Percentiles rank a stretch among this genome's conserved stretches.
phyloP scores from a whole-genome alignment of 2,329 filamentous ascomycete genomes.

The Ascochyta viciae-villosae region DNA sequence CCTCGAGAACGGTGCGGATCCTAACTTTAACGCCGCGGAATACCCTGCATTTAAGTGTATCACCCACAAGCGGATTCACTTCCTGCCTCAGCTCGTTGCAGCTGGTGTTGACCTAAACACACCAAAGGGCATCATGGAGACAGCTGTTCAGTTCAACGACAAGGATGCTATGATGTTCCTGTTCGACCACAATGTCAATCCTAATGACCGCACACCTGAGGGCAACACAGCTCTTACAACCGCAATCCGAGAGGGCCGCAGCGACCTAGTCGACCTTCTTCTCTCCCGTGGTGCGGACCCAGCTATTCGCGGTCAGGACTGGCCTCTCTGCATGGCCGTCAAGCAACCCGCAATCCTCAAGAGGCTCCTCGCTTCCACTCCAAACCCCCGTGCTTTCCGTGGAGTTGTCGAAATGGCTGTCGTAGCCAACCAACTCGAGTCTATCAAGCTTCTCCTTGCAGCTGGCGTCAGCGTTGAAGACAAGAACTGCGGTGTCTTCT shows the following conservation, averaged over 20 bases:
- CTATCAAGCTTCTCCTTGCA: constrained; percentile 68
- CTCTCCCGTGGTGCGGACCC: constrained; percentile 67
- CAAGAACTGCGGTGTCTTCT: constrained; percentile 76
- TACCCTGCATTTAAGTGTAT: constrained; percentile 74
- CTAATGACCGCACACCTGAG: constrained; percentile 65
- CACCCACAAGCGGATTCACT: constrained; percentile 68
- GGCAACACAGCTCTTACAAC: constrained; percentile 70
- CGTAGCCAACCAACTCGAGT: constrained; percentile 70
- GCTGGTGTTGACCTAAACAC: constrained; percentile 66
- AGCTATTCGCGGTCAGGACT: constrained; percentile 69
- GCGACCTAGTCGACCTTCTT: constrained; percentile 66
- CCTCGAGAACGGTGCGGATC: constrained; percentile 59
- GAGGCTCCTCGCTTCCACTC: constrained; percentile 62
- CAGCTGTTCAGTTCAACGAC: constrained; percentile 68
- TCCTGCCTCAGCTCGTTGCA: constrained; percentile 63
- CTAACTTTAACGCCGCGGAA: constrained; percentile 65
- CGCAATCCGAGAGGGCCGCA: constrained; percentile 66
- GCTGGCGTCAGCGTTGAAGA: constrained; percentile 74
- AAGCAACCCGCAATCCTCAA: constrained; percentile 66
- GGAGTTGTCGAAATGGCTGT: constrained; percentile 74
- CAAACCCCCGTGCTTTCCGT: constrained; percentile 68
- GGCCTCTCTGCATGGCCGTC: constrained; percentile 75
- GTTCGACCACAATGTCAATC: constrained; percentile 65
- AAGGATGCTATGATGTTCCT: constrained; percentile 67
- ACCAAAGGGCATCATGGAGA: constrained; percentile 71